These are phyloP conservation scores for Globisporangium irregulare DNA, from an alignment of 352 stramenopile genomes.

Conservation along the genomic window DNA sequence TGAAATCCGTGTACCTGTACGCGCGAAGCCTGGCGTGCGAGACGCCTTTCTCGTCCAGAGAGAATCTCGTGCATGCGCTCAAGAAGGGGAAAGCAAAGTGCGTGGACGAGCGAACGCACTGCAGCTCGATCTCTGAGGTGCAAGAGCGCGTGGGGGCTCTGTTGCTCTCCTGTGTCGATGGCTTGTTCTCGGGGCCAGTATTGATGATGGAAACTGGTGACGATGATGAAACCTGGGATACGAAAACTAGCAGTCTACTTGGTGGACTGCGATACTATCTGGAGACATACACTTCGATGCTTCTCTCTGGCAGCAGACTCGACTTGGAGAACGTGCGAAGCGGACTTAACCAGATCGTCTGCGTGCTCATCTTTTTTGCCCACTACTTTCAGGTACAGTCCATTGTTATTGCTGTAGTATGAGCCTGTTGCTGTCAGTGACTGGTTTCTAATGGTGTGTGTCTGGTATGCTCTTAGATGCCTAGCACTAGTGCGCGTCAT, in stretches of 20 bases:
- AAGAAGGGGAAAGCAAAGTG: constrained; percentile 3
- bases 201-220: neutral
- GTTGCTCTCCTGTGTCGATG: constrained; percentile 9
- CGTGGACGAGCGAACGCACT: neutral
- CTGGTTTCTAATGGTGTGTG: neutral
- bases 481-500: neutral
- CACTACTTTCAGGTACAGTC: constrained; percentile 27
- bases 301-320: constrained; percentile 8
- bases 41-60: constrained; percentile 30
- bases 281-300: constrained; percentile 2
- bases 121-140: constrained; percentile 5
- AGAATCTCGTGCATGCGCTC: constrained; percentile 42
- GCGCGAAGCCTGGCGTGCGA: constrained; percentile 39
- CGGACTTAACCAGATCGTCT: constrained; percentile 24
- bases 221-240: constrained; percentile 1
- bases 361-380: constrained; percentile 31
- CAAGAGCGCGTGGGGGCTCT: constrained; percentile 9
- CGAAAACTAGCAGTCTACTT: neutral
- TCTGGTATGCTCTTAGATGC: neutral
- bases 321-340: constrained; percentile 7
- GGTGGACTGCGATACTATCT: constrained; percentile 8
- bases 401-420: neutral
- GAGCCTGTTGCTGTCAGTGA: neutral
- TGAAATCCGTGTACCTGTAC: constrained; percentile 47
- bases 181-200: neutral